Base-by-base conservation (phyloP, 2,329 filamentous ascomycete genomes). In the Ascomycota sp. region DNA sequence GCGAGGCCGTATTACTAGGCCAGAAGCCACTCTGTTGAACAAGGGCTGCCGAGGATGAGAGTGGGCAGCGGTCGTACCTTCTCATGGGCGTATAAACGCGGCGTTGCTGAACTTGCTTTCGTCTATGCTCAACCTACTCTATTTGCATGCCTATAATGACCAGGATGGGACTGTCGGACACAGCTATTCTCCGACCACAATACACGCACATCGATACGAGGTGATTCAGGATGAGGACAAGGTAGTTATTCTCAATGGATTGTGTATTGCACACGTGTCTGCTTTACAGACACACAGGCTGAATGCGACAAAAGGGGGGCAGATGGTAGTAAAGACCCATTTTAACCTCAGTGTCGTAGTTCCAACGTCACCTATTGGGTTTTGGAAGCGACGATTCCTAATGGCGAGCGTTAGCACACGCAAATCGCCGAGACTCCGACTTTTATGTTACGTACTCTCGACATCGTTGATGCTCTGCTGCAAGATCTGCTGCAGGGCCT, bases 381-480 rank as follows among this genome's bases (percentile, higher is more conserved):
- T 61, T 74, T 74, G 51, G 67, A 58, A 40, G 66, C 57, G 47
- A 74, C 61, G 48, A 75, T 74, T 56, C 61, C 70, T 75, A 52
- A 13, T 35, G 24, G 27, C 3, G 11, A 9, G 11, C 7, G 48
- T 61, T 53, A 62, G 60, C 43, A 40, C n/a, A n/a, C n/a, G n/a
- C n/a, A n/a, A n/a, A n/a, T n/a, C n/a, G n/a, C n/a, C n/a, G n/a
- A n/a, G n/a, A n/a, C n/a, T n/a, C n/a, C n/a, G n/a, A n/a, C n/a
- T n/a, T n/a, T n/a, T 9, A 13, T 7, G 24, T 6, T 25, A 50
- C 52, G 46, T 67, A 93, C 84, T 86, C 75, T 98, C 89, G 54
- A 98, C 76, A 59, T 98, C 89, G 43, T 77, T 63, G 52, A 98
- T 72, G 58, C 83, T 92, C 71, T 98, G 89, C 65, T 89, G 78